These are phyloP conservation scores for Melianthus villosus DNA, from an alignment of 441 rosid species.

Conservation along the genomic window DNA sequence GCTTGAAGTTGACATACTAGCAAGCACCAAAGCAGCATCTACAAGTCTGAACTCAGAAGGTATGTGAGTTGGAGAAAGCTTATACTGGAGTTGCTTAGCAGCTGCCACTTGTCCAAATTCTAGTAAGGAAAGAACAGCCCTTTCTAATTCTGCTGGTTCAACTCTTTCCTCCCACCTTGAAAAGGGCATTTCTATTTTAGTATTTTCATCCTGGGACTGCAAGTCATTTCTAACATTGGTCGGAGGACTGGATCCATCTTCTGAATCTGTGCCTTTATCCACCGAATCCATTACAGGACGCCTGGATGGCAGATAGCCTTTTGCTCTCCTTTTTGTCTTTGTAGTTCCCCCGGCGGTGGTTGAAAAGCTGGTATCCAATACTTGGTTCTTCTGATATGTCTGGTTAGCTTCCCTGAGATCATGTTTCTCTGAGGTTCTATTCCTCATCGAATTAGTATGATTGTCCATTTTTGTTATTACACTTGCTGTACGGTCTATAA, in stretches of 20 bases:
- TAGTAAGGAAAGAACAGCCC: constrained; percentile 80
- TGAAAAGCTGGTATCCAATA: constrained; percentile 31
- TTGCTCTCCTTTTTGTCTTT: constrained; percentile 70
- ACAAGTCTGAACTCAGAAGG: constrained; percentile 69
- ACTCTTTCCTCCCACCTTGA: constrained; percentile 95
- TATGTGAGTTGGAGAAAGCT: constrained; percentile 57
- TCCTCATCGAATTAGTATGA: constrained; percentile 62
- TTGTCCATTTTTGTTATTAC: constrained; percentile 82
- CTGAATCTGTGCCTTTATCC: constrained; percentile 44
- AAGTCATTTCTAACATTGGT: constrained; percentile 35
- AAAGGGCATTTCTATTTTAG: constrained; percentile 48
- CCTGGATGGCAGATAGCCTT: constrained; percentile 51
- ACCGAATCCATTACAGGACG: constrained; percentile 37
- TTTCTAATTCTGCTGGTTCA: constrained; percentile 76
- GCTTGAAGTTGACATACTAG: constrained; percentile 51
- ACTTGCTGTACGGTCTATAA: constrained; percentile 74
- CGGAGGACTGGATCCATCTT: constrained; percentile 35
- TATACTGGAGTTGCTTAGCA: constrained; percentile 90
- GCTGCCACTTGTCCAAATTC: constrained; percentile 95
- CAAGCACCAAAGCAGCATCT: constrained; percentile 75
- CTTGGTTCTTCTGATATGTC: constrained; percentile 42
- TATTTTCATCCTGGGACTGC: constrained; percentile 54
- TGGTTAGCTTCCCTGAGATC: constrained; percentile 40
- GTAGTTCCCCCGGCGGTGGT: constrained; percentile 25
- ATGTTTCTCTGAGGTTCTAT: constrained; percentile 39